phyloP scores from a whole-genome alignment of 306 rosid genomes.

The Quercus aquifolioides region DNA sequence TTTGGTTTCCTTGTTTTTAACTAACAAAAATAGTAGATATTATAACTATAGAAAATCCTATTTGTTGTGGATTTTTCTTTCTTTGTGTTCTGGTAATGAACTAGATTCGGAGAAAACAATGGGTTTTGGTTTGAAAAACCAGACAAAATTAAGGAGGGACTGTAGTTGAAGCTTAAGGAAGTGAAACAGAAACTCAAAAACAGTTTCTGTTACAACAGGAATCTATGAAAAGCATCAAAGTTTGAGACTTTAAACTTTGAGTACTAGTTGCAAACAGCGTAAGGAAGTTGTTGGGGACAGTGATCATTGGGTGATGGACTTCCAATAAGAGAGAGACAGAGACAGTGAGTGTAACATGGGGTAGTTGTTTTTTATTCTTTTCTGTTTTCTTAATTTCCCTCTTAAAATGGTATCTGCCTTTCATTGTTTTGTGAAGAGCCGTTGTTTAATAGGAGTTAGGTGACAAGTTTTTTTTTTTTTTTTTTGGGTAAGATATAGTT shows the following conservation, averaged over 20 bases:
- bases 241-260: neutral
- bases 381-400: neutral
- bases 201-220: neutral
- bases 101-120: neutral
- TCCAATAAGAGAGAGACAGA: constrained; percentile 7
- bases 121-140: neutral
- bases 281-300: neutral
- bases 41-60: neutral
- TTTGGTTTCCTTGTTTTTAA: neutral
- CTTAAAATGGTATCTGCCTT: neutral
- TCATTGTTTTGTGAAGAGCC: neutral
- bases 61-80: neutral
- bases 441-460: neutral
- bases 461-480: neutral
- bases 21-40: neutral
- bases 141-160: neutral
- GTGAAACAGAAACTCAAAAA: neutral
- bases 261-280: neutral
- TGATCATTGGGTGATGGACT: neutral
- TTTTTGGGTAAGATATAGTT: no score
- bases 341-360: neutral
- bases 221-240: neutral
- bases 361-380: neutral
- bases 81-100: neutral
- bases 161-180: neutral